phyloP scores from a whole-genome alignment of 2,329 filamentous ascomycete genomes.

The Pseudogymnoascus sp. region DNA sequence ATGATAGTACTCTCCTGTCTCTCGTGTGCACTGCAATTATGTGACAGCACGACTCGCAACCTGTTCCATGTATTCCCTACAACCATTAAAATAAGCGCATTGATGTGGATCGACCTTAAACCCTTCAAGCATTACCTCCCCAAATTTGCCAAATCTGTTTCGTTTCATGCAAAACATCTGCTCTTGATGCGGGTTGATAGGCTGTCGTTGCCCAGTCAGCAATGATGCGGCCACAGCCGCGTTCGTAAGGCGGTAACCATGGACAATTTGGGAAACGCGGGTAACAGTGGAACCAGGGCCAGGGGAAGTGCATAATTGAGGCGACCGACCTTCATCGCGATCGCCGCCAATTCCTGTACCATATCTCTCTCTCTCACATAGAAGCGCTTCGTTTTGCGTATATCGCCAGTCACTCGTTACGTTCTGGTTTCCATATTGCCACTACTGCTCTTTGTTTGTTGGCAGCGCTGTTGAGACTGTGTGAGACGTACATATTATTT shows the following conservation, averaged over 20 bases:
- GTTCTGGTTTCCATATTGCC: not conserved
- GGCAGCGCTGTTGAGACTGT: slow-evolving; percentile 4
- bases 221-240: not conserved
- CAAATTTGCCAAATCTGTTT: slow-evolving; percentile 6
- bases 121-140: not conserved
- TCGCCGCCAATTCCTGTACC: not conserved
- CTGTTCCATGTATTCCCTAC: not conserved
- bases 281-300: slow-evolving; percentile 9
- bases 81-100: slow-evolving; percentile 8
- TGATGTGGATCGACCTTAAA: not conserved
- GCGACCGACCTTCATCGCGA: not conserved
- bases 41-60: not conserved
- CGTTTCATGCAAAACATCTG: slow-evolving; percentile 7
- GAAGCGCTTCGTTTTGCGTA: not conserved
- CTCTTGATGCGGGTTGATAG: not conserved
- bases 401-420: slow-evolving; percentile 5
- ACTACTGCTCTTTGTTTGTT: not conserved
- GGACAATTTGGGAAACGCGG: slow-evolving; percentile 8
- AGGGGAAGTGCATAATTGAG: slow-evolving; percentile 6
- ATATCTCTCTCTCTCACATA: slow-evolving; percentile 4
- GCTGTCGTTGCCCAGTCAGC: slow-evolving; percentile 6
- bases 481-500: slow-evolving; percentile 8
- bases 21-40: not conserved
- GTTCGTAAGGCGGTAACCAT: slow-evolving; percentile 2
- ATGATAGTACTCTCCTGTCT: not conserved